Conservation (phyloP, 2,329 filamentous ascomycete genomes). For the Boeremia exigua region DNA sequence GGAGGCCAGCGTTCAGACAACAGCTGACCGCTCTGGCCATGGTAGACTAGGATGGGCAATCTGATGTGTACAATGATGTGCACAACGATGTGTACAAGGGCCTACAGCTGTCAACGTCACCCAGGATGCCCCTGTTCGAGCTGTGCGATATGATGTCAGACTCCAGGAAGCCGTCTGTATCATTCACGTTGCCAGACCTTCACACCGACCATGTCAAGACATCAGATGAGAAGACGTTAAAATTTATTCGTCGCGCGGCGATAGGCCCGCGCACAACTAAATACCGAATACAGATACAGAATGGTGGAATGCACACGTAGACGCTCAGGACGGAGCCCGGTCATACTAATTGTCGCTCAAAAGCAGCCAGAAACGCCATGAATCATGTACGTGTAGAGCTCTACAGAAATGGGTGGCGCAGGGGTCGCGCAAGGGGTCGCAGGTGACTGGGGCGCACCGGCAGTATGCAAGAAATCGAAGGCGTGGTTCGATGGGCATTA, state of each 20-base stretch:
- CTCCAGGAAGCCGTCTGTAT: too few relatives aligned
- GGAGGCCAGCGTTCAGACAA: too few relatives aligned
- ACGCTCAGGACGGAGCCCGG: constrained; percentile 21
- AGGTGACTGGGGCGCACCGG: background rate
- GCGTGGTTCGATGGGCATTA: constrained; percentile 45
- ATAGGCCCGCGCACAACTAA: constrained; percentile 22
- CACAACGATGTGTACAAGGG: background rate
- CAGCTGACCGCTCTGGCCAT: background rate
- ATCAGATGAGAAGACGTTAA: constrained; percentile 22
- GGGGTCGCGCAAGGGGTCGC: background rate
- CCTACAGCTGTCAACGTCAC: background rate
- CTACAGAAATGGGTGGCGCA: constrained; percentile 21
- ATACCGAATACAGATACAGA: constrained; percentile 47
- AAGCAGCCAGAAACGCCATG: constrained; percentile 31
- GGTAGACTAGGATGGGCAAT: background rate
- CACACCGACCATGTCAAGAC: too few relatives aligned
- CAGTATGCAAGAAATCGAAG: constrained; percentile 23
- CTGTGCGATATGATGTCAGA: constrained; percentile 11
- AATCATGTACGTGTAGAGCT: constrained; percentile 31
- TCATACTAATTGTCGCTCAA: constrained; percentile 26
- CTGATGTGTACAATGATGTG: too few relatives aligned
- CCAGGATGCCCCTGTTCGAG: constrained; percentile 3
- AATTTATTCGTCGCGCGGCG: constrained; percentile 27
- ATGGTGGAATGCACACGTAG: constrained; percentile 35
- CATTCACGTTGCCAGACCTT: too few relatives aligned